A percentile compares a stretch with the other conserved stretches of the same genome.
phyloP scores from a whole-genome alignment of 176 grass and related monocot species.

The Hordeum marinum region DNA sequence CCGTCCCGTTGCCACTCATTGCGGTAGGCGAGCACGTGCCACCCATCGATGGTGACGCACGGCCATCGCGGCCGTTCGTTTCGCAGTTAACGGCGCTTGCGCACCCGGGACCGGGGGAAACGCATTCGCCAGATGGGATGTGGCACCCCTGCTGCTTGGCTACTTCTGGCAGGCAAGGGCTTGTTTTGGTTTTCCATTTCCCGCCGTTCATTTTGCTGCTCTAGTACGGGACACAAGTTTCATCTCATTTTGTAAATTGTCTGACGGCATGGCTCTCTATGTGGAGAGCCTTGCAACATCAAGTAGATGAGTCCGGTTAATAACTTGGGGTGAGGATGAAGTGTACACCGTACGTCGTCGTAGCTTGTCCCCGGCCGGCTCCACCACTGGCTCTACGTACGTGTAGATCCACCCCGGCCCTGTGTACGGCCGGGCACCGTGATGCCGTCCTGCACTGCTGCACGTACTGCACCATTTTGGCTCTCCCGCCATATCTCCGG shows the following conservation, averaged over 20 bases:
- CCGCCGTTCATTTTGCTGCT: neutral
- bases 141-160: neutral
- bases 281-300: no score
- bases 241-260: no score
- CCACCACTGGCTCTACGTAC: no score
- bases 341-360: no score
- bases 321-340: no score
- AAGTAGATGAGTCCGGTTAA: no score
- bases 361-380: neutral
- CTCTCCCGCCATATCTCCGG: neutral
- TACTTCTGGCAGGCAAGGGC: neutral
- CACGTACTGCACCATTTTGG: no score
- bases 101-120: neutral
- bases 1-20: neutral
- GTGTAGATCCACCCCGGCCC: no score
- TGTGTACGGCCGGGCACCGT: neutral
- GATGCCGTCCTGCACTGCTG: neutral
- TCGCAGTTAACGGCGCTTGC: no score
- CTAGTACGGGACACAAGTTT: no score
- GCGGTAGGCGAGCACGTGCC: neutral
- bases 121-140: neutral
- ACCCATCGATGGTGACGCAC: neutral
- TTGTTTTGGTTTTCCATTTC: neutral
- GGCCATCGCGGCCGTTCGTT: no score
- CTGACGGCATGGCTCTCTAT: no score